Percentiles rank a stretch among this genome's conserved stretches.
These are phyloP conservation scores for Fomitopsis serialis DNA, from an alignment of 768 basidiomycete species.

Conservation along the genomic window DNA sequence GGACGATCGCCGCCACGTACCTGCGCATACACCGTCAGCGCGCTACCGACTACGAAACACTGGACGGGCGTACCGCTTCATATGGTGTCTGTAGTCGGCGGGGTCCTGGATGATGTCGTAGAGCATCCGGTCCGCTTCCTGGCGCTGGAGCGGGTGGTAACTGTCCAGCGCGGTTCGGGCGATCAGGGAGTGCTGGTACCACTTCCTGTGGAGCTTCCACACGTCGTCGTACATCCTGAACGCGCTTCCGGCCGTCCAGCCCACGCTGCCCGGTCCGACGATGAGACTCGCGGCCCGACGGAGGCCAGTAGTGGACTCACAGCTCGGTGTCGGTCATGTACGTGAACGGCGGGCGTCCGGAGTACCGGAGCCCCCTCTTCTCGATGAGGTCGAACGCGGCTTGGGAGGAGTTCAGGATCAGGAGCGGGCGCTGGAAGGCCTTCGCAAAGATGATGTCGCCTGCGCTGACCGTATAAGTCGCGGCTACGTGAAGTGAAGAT, in stretches of 20 bases:
- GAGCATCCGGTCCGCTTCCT: neutral
- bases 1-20: too few species aligned
- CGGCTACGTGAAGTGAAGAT: too few species aligned
- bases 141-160: neutral
- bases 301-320: slow-evolving; percentile 14
- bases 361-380: slow-evolving; percentile 26
- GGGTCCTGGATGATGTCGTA: neutral
- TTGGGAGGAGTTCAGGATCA: slow-evolving; percentile 26
- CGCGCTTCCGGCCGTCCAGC: neutral
- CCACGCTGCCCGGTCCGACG: neutral
- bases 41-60: too few species aligned
- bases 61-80: neutral
- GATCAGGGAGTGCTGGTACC: neutral
- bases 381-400: slow-evolving; percentile 30
- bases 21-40: too few species aligned
- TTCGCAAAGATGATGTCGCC: slow-evolving; percentile 28
- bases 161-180: neutral
- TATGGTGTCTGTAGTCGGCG: neutral
- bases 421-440: slow-evolving; percentile 22
- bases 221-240: neutral
- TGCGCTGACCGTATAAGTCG: too few species aligned
- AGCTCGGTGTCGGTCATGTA: slow-evolving; percentile 21
- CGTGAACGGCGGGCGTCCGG: slow-evolving; percentile 27
- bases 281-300: too few species aligned
- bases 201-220: neutral